A percentile compares a stretch with the other conserved stretches of the same genome.
These are phyloP conservation scores for Elaeis guineensis DNA, from an alignment of 176 grass and related monocot genomes.

Conservation along the genomic window DNA sequence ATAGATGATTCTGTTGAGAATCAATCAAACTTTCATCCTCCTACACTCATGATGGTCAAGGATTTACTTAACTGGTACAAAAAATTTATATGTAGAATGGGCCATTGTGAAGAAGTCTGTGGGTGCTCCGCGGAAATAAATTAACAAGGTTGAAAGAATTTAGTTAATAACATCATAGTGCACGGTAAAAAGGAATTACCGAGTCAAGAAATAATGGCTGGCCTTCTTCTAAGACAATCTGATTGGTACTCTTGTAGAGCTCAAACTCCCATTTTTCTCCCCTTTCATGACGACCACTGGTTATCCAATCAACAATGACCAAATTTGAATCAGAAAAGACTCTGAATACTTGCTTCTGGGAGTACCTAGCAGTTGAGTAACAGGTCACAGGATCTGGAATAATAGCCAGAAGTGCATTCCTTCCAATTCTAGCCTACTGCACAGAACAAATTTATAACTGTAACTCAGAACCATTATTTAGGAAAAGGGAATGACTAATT, in stretches of 20 bases:
- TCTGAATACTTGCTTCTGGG: slow-evolving; percentile 72
- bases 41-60: too few species aligned
- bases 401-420: slow-evolving; percentile 52
- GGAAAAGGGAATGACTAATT: too few species aligned
- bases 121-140: too few species aligned
- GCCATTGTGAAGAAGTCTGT: too few species aligned
- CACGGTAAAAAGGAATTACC: slow-evolving; percentile 27
- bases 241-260: slow-evolving; percentile 60
- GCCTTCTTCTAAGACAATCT: slow-evolving; percentile 48
- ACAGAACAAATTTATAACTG: slow-evolving; percentile 16
- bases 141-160: too few species aligned
- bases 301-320: slow-evolving; percentile 87
- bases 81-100: too few species aligned
- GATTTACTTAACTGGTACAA: too few species aligned
- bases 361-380: slow-evolving; percentile 55
- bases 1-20: too few species aligned
- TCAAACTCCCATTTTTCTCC: slow-evolving; percentile 77
- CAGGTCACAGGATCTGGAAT: slow-evolving; percentile 92
- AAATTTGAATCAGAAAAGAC: slow-evolving; percentile 57
- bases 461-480: background rate
- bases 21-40: too few species aligned
- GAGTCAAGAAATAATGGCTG: slow-evolving; percentile 82
- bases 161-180: background rate
- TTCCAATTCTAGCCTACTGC: slow-evolving; percentile 71
- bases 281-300: slow-evolving; percentile 70